Conservation (phyloP, 1,284 basidiomycete species). For the Leucoagaricus sp. region DNA sequence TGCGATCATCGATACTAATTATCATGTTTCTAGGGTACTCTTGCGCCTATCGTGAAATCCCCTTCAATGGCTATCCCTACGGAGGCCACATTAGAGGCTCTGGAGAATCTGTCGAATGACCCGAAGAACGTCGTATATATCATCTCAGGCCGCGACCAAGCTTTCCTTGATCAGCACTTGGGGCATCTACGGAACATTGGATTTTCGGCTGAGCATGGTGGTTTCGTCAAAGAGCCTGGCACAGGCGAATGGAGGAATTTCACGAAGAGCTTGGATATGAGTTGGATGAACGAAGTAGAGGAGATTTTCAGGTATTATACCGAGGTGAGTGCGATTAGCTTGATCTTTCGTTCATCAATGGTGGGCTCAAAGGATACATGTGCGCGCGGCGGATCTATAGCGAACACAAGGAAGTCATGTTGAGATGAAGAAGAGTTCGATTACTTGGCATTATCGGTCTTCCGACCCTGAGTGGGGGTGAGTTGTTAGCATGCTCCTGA, state of each 20-base stretch:
- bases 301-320: slow-evolving; percentile 98
- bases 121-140: slow-evolving; percentile 93
- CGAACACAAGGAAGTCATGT: slow-evolving; percentile 94
- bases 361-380: too few relatives aligned
- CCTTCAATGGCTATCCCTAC: slow-evolving; percentile 90
- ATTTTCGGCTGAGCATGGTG: slow-evolving; percentile 96
- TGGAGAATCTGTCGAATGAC: slow-evolving; percentile 75
- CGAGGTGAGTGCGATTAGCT: slow-evolving; percentile 60
- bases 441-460: slow-evolving; percentile 97
- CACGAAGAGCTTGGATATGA: slow-evolving; percentile 92
- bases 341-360: slow-evolving; percentile 3
- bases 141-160: slow-evolving; percentile 95
- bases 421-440: slow-evolving; percentile 95
- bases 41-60: slow-evolving; percentile 95
- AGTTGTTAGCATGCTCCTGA: slow-evolving; percentile 30
- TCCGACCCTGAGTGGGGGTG: slow-evolving; percentile 96
- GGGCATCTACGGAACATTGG: slow-evolving; percentile 85
- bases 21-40: slow-evolving; percentile 68
- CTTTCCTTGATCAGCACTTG: slow-evolving; percentile 90
- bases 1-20: slow-evolving; percentile 1
- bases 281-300: slow-evolving; percentile 95
- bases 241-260: slow-evolving; percentile 80
- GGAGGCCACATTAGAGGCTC: slow-evolving; percentile 71
- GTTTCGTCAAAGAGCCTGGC: slow-evolving; percentile 83
- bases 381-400: slow-evolving; percentile 34